These are phyloP conservation scores for Eucommia ulmoides DNA, from an alignment of 257 asterid species.

Conservation along the genomic window DNA sequence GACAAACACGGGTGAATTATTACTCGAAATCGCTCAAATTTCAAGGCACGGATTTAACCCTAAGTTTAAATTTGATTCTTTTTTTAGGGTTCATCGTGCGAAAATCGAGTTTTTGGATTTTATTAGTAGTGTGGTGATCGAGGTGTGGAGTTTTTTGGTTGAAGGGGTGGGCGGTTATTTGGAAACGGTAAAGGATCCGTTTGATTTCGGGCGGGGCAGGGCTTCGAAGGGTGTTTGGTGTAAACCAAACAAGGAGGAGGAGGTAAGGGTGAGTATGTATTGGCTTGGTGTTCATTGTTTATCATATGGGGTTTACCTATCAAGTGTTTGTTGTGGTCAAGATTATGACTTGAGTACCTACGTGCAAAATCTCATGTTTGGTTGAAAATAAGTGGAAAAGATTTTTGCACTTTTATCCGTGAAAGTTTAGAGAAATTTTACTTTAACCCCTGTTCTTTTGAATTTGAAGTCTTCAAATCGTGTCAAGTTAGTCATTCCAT, in stretches of 20 bases:
- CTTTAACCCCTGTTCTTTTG: too few relatives aligned
- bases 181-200: conserved; percentile 25
- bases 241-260: neutral
- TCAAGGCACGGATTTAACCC: too few relatives aligned
- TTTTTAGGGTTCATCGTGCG: too few relatives aligned
- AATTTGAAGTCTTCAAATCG: too few relatives aligned
- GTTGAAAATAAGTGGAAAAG: neutral
- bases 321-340: conserved; percentile 31
- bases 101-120: conserved; percentile 20
- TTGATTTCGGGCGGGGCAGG: conserved; percentile 28
- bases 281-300: conserved; percentile 39
- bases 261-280: conserved; percentile 17
- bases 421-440: too few relatives aligned
- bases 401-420: too few relatives aligned
- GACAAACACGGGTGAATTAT: conserved; percentile 48
- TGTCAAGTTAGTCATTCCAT: too few relatives aligned
- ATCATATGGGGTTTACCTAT: conserved; percentile 36
- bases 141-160: conserved; percentile 14
- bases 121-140: neutral
- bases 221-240: conserved; percentile 7
- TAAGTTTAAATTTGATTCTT: too few relatives aligned
- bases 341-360: conserved; percentile 7
- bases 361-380: neutral
- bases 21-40: conserved; percentile 29
- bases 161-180: conserved; percentile 35